These are phyloP conservation scores for Mucor velutinosus DNA, from an alignment of 371 early-diverging fungal genomes.

Conservation along the genomic window DNA sequence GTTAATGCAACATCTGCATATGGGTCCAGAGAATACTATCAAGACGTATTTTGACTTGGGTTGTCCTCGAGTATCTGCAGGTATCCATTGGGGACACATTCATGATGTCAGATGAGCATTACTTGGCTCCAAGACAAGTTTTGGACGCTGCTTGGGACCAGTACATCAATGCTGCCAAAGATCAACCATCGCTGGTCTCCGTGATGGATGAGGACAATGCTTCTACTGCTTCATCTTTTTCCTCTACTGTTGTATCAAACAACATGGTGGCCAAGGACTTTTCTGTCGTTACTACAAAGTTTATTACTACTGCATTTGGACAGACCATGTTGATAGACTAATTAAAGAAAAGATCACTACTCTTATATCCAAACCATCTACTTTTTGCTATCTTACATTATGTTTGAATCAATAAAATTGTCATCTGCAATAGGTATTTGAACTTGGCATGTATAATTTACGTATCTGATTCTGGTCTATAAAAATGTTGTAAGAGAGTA, in stretches of 20 bases:
- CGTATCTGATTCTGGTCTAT: too few species aligned
- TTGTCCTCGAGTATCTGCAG: constrained; percentile 45
- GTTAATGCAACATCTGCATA: constrained; percentile 61
- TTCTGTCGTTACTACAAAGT: not conserved
- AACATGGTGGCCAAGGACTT: not conserved
- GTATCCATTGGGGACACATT: constrained; percentile 67
- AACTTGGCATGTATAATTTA: too few species aligned
- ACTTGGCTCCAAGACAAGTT: constrained; percentile 62
- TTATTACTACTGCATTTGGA: constrained; percentile 39
- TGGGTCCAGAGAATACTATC: constrained; percentile 60
- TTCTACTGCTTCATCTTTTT: not conserved
- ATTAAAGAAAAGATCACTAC: not conserved
- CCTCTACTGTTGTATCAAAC: not conserved
- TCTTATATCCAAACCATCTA: not conserved
- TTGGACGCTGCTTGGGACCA: constrained; percentile 36
- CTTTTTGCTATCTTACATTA: not conserved
- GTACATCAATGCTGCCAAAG: not conserved
- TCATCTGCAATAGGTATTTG: too few species aligned
- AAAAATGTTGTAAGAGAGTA: too few species aligned
- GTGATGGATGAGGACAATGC: not conserved
- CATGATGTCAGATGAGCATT: constrained; percentile 71
- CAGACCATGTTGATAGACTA: constrained; percentile 21
- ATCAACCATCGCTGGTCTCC: not conserved
- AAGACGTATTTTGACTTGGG: constrained; percentile 53
- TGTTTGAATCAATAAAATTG: not conserved